Base-by-base conservation (phyloP, 495 filamentous ascomycete genomes). In the Copromyces sp. region DNA sequence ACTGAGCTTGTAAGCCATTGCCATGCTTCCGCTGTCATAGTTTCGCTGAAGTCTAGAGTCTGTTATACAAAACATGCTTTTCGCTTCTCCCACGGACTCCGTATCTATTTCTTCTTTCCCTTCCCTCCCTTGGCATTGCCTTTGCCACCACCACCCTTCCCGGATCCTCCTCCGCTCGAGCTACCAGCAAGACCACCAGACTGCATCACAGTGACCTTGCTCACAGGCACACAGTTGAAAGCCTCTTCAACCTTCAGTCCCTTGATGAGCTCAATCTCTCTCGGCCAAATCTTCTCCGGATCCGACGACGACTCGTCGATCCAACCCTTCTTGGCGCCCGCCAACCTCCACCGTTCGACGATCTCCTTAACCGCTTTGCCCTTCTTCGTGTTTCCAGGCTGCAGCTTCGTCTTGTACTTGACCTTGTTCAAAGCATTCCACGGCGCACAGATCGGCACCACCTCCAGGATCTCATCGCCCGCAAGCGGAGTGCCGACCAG, bases 351-450 rank as follows among this genome's bases (percentile, higher is more conserved):
- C 68, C 86, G 86, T 44, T 87, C 87, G 20, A 97, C 78, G 47
- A 98, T 92, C 81, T 97, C 94, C 82, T 92, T 92, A 35, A 97
- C 89, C 17, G 95, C 95, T 80, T 97, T 99, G 2, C 95, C 94
- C 83, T 97, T 96, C 86, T 99, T 99, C 76, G 90, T 86, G 3
- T 88, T 76, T 3, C 95, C 95, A 0, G 95, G 95, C 82, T 98
- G 95, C 74, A 99, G 75, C 84, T 98, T 99, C 24, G 88, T 92
- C 78, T 93, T 92, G 83, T 97, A 98, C 82, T 96, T 97, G 76
- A 90, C 92, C 68, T 86, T 88, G 0, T 81, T 83, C 74, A 99
- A 84, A 1, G 95, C 92, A 20, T 86, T 85, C 91, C 94, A 98
- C 4, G 95, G 95, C 20, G 93, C 95, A 80, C 95, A 98, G 6